Evolutionary conservation across 306 rosid genomes (phyloP).

Genomic region (Acacia confusa): DNA sequence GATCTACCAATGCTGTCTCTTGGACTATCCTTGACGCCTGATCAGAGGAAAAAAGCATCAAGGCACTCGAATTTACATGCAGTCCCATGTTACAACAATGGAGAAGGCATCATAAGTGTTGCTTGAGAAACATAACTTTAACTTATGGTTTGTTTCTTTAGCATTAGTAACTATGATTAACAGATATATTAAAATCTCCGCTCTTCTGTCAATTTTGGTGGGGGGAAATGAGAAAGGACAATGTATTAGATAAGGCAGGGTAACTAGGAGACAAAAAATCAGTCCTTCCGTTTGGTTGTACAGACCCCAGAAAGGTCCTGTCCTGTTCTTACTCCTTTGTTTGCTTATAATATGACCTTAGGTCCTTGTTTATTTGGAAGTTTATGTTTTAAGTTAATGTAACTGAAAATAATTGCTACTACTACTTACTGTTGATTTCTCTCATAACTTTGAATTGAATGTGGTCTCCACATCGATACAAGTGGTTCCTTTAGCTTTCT

Average conservation of each 20-base stretch:
- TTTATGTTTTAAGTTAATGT: conserved; percentile 33
- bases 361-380: conserved; percentile 30
- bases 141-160: conserved; percentile 36
- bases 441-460: conserved; percentile 18
- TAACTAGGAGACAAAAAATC: conserved; percentile 39
- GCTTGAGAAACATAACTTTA: conserved; percentile 42
- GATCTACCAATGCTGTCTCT: conserved; percentile 58
- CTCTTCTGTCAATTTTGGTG: conserved; percentile 2
- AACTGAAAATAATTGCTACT: conserved; percentile 41
- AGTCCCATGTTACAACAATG: conserved; percentile 52
- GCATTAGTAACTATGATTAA: conserved; percentile 28
- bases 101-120: conserved; percentile 61
- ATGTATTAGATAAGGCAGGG: conserved; percentile 28
- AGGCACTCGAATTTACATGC: conserved; percentile 55
- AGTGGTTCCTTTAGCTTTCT: neutral
- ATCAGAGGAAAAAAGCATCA: conserved; percentile 44
- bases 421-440: conserved; percentile 10
- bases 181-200: conserved; percentile 14
- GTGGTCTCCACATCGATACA: neutral
- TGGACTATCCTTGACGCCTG: conserved; percentile 58
- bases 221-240: conserved; percentile 7
- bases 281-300: conserved; percentile 42
- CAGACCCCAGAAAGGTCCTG: conserved; percentile 47
- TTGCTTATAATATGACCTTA: conserved; percentile 22
- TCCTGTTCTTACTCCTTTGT: conserved; percentile 33